phyloP scores from a whole-genome alignment of 2,329 filamentous ascomycete species.

The Pseudocercospora vitis region DNA sequence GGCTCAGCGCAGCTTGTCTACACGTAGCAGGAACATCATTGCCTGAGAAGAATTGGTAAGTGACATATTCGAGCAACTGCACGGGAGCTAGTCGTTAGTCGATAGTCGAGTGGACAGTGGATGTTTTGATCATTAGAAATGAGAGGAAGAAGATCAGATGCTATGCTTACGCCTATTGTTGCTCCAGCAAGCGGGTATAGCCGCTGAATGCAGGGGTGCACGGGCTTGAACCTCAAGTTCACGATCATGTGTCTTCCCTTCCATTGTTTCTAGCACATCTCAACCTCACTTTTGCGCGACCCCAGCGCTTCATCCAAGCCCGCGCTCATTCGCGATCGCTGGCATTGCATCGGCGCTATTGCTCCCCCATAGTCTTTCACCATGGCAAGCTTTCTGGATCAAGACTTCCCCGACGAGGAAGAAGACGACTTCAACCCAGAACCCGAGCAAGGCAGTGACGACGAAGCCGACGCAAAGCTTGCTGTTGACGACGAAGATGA shows the following conservation, averaged over 20 bases:
- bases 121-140: too few relatives aligned
- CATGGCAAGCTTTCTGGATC: slow-evolving; percentile 48
- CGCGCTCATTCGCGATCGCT: neutral
- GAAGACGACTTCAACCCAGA: slow-evolving; percentile 90
- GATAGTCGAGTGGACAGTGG: too few relatives aligned
- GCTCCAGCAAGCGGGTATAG: neutral
- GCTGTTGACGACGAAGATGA: slow-evolving; percentile 68
- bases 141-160: too few relatives aligned
- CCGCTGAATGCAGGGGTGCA: neutral
- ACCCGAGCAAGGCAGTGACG: slow-evolving; percentile 71
- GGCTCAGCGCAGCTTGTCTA: too few relatives aligned
- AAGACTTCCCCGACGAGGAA: slow-evolving; percentile 62
- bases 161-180: neutral
- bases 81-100: too few relatives aligned
- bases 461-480: slow-evolving; percentile 61
- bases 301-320: neutral
- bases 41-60: too few relatives aligned
- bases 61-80: too few relatives aligned
- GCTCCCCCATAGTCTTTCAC: slow-evolving; percentile 2
- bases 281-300: neutral
- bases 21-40: too few relatives aligned
- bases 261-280: slow-evolving; percentile 2
- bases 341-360: neutral
- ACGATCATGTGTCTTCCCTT: neutral
- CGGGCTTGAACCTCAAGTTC: neutral